A percentile compares a stretch with the other conserved stretches of the same genome.
Conservation (phyloP, 2,329 filamentous ascomycete genomes). For the Paraphaeosphaeria sporulosa region DNA sequence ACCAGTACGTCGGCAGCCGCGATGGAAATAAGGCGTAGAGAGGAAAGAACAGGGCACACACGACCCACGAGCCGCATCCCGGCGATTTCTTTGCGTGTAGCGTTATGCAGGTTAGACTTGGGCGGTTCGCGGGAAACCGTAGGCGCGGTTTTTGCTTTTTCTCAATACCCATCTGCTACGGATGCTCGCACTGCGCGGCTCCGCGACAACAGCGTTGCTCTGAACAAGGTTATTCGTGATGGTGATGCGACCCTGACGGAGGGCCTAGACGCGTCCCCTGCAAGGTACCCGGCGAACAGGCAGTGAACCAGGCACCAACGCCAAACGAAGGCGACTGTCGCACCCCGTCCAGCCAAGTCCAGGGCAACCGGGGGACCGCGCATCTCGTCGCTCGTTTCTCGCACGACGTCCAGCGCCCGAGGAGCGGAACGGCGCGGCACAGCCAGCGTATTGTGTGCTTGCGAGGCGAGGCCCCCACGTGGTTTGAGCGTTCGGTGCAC, state of each 20-base stretch:
- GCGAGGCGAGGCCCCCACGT: constrained; percentile 5
- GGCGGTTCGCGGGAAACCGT: not conserved
- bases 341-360: not conserved
- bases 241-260: not conserved
- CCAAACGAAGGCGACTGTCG: too few species aligned
- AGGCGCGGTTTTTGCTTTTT: not conserved
- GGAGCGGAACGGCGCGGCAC: not conserved
- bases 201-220: not conserved
- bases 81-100: not conserved
- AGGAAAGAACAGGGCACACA: not conserved
- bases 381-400: not conserved
- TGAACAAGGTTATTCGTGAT: not conserved
- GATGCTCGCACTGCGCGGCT: not conserved
- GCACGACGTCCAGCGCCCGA: not conserved
- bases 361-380: constrained; percentile 1
- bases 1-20: constrained; percentile 4
- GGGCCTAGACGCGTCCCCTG: not conserved
- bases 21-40: not conserved
- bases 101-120: not conserved
- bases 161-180: not conserved
- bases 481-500: not conserved
- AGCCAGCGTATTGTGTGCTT: too few species aligned
- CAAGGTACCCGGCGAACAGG: constrained; percentile 3
- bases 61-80: not conserved
- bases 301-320: too few species aligned